Percentiles rank a stretch among this genome's conserved stretches.
phyloP scores from a whole-genome alignment of 140 eudicot genomes.

The Anethum foeniculum region DNA sequence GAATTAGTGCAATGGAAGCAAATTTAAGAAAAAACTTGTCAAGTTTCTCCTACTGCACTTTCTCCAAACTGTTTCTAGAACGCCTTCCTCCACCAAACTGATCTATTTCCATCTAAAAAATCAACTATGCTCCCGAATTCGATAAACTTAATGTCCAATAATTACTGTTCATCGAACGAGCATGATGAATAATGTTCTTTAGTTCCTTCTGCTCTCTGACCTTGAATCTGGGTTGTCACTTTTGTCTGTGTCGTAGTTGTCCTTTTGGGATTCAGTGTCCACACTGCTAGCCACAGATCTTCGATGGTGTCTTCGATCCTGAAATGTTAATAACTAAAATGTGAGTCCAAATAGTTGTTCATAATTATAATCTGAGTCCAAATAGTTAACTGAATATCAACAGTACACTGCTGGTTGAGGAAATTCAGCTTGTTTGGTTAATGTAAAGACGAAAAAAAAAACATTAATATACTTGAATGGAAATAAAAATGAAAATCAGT shows the following conservation, averaged over 20 bases:
- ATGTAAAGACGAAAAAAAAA: neutral
- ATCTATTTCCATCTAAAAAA: neutral
- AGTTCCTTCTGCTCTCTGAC: conserved; percentile 51
- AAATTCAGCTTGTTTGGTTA: neutral
- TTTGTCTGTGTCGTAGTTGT: conserved; percentile 67
- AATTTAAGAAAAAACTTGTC: neutral
- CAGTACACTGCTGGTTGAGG: neutral
- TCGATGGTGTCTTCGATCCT: conserved; percentile 80
- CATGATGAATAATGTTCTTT: neutral
- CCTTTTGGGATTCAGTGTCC: conserved; percentile 65
- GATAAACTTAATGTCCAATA: neutral
- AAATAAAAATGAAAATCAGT: neutral
- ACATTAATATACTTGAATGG: neutral
- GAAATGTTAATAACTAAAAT: neutral
- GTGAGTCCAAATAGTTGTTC: neutral
- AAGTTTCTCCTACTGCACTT: neutral
- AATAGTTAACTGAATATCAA: neutral
- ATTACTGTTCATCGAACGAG: neutral
- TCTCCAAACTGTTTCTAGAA: neutral
- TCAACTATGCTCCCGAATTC: neutral
- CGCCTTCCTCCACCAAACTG: neutral
- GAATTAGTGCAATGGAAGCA: neutral
- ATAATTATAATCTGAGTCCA: neutral
- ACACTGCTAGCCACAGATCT: conserved; percentile 52
- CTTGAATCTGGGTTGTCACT: conserved; percentile 70